phyloP scores from a whole-genome alignment of 139 green algal species.

The Coelastrella sp. region DNA sequence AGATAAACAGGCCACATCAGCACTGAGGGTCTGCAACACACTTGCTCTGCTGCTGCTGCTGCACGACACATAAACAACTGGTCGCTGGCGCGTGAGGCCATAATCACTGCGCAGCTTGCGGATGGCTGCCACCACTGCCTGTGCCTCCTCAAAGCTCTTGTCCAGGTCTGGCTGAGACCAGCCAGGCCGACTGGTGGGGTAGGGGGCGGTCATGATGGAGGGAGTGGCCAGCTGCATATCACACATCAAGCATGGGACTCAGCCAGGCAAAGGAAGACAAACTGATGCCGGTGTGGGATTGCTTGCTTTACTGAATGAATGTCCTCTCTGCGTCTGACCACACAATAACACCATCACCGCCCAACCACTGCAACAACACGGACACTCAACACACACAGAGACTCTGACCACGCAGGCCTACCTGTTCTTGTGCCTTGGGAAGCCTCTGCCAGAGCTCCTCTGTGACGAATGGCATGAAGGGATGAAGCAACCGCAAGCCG shows the following conservation, averaged over 20 bases:
- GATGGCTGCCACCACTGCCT: conserved; percentile 41
- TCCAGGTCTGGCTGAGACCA: conserved; percentile 63
- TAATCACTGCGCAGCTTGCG: conserved; percentile 83
- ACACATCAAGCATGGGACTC: neutral
- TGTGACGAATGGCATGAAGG: conserved; percentile 98
- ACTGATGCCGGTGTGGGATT: neutral
- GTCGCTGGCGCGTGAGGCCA: conserved; percentile 78
- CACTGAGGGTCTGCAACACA: conserved; percentile 49
- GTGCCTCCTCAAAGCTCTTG: conserved; percentile 48
- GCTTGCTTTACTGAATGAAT: too few relatives aligned
- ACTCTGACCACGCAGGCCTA: conserved; percentile 59
- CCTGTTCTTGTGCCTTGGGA: conserved; percentile 36
- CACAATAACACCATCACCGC: too few relatives aligned
- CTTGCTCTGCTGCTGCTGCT: conserved; percentile 47
- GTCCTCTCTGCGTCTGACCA: too few relatives aligned
- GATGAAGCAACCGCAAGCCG: conserved; percentile 93
- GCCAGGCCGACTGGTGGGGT: conserved; percentile 64
- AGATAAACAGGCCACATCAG: conserved; percentile 74
- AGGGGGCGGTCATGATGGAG: conserved; percentile 88
- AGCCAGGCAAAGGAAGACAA: neutral
- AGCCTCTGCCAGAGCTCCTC: conserved; percentile 96
- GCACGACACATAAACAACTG: conserved; percentile 74
- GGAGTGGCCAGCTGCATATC: conserved; percentile 21
- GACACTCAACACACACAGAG: conserved; percentile 66
- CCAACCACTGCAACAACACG: conserved; percentile 54